Conservation (phyloP, 495 filamentous ascomycete genomes). For the Clohesyomyces aquaticus region DNA sequence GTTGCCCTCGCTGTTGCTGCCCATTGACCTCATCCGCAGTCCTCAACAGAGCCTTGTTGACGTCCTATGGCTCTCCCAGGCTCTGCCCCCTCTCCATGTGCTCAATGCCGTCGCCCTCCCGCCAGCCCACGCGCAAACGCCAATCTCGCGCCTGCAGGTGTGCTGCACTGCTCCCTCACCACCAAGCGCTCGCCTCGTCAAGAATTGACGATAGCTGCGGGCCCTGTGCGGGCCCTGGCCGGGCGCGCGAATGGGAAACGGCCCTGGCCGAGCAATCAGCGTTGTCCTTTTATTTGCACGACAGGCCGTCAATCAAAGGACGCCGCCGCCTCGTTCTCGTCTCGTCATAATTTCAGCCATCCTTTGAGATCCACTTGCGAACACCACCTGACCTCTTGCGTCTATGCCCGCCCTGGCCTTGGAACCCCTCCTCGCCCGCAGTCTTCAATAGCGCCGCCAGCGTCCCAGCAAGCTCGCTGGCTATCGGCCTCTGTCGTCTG, state of each 20-base stretch:
- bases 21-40: no score
- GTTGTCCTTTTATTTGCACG: constrained; percentile 13
- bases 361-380: background rate
- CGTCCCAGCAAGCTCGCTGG: background rate
- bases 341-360: constrained; percentile 17
- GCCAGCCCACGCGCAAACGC: no score
- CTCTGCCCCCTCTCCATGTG: background rate
- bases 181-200: background rate
- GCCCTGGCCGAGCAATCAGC: constrained; percentile 20
- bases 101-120: background rate
- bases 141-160: background rate
- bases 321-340: background rate
- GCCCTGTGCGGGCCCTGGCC: background rate
- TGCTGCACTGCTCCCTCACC: background rate
- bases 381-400: constrained; percentile 19
- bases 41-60: no score
- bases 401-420: constrained; percentile 18
- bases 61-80: no score
- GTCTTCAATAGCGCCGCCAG: background rate
- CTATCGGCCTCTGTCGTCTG: background rate
- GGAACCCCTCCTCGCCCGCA: constrained; percentile 18
- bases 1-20: no score
- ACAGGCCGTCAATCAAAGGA: constrained; percentile 24
- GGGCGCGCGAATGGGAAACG: constrained; percentile 1
- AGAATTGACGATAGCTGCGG: background rate